These are phyloP conservation scores for Globisporangium sylvaticum DNA, from an alignment of 352 stramenopile species.

Conservation along the genomic window DNA sequence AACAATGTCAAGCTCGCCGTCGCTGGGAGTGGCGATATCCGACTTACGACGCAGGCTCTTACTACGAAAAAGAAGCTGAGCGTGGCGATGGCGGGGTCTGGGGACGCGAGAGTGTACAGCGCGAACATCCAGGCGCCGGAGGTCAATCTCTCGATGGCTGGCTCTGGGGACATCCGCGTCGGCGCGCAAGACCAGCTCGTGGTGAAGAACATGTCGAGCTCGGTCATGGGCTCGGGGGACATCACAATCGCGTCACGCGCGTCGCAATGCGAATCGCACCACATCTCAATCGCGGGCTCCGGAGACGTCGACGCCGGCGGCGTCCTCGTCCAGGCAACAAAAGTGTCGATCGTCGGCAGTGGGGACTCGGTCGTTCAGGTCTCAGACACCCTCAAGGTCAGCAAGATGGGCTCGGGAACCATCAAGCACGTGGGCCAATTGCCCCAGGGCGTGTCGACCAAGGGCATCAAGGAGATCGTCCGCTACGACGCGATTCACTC, in stretches of 20 bases:
- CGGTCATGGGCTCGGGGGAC: slow-evolving; percentile 20
- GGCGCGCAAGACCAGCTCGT: slow-evolving; percentile 17
- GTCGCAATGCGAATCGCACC: slow-evolving; percentile 10
- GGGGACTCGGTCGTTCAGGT: slow-evolving; percentile 18
- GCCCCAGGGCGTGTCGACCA: slow-evolving; percentile 1
- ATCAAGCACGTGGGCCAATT: slow-evolving; percentile 16
- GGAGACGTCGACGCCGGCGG: slow-evolving; percentile 21
- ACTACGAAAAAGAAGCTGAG: slow-evolving; percentile 1
- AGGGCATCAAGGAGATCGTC: slow-evolving; percentile 2
- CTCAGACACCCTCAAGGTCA: slow-evolving; percentile 3
- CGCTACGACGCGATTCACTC: background rate
- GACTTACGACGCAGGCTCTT: slow-evolving; percentile 14
- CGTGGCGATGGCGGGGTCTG: slow-evolving; percentile 16
- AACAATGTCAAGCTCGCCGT: slow-evolving; percentile 7
- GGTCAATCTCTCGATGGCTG: slow-evolving; percentile 15
- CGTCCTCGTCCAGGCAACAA: slow-evolving; percentile 9
- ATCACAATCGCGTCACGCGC: slow-evolving; percentile 15
- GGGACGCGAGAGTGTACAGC: slow-evolving; percentile 7
- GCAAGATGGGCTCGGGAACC: slow-evolving; percentile 16
- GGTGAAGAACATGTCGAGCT: slow-evolving; percentile 12
- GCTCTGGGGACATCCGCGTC: slow-evolving; percentile 22
- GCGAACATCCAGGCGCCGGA: slow-evolving; percentile 1
- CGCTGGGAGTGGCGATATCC: slow-evolving; percentile 22
- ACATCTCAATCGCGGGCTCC: slow-evolving; percentile 23
- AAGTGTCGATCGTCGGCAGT: slow-evolving; percentile 20